Evolutionary conservation across 2,329 filamentous ascomycete genomes (phyloP).

Genomic region (Arthrocladium fulminans): DNA sequence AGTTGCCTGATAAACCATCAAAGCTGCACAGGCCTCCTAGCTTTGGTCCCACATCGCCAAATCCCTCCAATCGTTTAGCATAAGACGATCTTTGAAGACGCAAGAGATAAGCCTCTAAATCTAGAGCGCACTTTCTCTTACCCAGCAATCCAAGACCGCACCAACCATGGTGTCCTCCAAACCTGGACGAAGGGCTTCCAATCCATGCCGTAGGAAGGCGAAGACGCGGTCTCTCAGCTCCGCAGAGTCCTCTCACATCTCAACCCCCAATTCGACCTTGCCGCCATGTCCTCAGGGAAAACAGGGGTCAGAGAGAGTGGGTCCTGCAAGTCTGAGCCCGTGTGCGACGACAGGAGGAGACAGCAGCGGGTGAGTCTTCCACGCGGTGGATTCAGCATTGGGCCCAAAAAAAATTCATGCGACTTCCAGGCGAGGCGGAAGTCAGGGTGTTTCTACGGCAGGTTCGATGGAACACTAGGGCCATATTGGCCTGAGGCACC

Average conservation of each 20-base stretch:
- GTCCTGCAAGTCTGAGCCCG: too few relatives aligned
- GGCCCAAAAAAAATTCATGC: too few relatives aligned
- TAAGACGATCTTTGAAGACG: constrained; percentile 56
- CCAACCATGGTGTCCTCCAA: constrained; percentile 82
- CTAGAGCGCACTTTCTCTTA: constrained; percentile 95
- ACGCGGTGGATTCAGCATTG: too few relatives aligned
- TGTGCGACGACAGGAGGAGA: too few relatives aligned
- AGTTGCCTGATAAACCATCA: constrained; percentile 74
- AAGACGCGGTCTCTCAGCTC: constrained; percentile 76
- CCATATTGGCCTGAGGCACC: too few relatives aligned
- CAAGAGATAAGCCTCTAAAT: constrained; percentile 45
- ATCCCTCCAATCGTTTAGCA: constrained; percentile 69
- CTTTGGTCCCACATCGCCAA: constrained; percentile 81
- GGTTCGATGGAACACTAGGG: too few relatives aligned
- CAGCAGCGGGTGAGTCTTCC: too few relatives aligned
- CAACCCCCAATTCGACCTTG: too few relatives aligned
- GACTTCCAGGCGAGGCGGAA: too few relatives aligned
- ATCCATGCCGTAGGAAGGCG: constrained; percentile 64
- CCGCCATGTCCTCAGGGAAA: too few relatives aligned
- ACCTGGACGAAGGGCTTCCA: constrained; percentile 62
- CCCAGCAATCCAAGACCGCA: constrained; percentile 85
- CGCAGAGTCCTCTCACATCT: constrained; percentile 67
- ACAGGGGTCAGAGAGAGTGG: too few relatives aligned
- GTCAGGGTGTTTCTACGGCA: too few relatives aligned
- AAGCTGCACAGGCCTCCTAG: constrained; percentile 65